Evolutionary conservation across 2,329 filamentous ascomycete species (phyloP).

Genomic region (Fulvia fulva): DNA sequence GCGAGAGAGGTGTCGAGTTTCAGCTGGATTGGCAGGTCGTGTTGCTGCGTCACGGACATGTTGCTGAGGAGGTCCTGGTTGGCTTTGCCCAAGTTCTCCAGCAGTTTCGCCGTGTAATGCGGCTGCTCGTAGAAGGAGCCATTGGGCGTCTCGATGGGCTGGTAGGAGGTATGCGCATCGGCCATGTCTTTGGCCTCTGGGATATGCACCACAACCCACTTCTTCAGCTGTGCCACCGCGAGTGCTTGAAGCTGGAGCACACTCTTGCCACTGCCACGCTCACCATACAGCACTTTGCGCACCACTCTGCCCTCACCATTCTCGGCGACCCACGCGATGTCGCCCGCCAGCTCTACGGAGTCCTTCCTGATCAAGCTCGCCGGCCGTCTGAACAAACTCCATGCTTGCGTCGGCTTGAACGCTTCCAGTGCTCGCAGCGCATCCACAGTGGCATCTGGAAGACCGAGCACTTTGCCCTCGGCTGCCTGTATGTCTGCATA

Average conservation of each 20-base stretch:
- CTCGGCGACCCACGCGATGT: constrained; percentile 32
- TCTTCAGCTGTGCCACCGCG: constrained; percentile 72
- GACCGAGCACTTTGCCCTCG: constrained; percentile 63
- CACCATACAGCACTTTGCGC: constrained; percentile 68
- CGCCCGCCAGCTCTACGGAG: constrained; percentile 63
- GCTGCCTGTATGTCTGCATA: constrained; percentile 42
- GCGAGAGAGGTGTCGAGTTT: constrained; percentile 59
- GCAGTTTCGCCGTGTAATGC: constrained; percentile 68
- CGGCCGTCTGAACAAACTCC: constrained; percentile 79
- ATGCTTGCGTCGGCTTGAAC: constrained; percentile 86
- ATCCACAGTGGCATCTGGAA: constrained; percentile 70
- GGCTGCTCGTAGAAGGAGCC: constrained; percentile 67
- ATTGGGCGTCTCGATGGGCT: constrained; percentile 56
- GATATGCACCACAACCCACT: constrained; percentile 84
- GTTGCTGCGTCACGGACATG: constrained; percentile 49
- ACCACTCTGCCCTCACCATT: constrained; percentile 45
- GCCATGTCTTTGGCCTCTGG: constrained; percentile 88
- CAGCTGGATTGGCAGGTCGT: constrained; percentile 57
- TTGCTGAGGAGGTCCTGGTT: constrained; percentile 62
- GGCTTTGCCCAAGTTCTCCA: constrained; percentile 67
- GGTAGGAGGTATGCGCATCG: constrained; percentile 76
- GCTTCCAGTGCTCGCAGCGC: constrained; percentile 77
- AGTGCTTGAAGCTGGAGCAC: constrained; percentile 79
- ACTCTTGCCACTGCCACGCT: constrained; percentile 77
- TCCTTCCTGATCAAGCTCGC: constrained; percentile 74